Base-by-base conservation (phyloP, 1,284 basidiomycete species). In the Cryptococcus deneoformans region DNA sequence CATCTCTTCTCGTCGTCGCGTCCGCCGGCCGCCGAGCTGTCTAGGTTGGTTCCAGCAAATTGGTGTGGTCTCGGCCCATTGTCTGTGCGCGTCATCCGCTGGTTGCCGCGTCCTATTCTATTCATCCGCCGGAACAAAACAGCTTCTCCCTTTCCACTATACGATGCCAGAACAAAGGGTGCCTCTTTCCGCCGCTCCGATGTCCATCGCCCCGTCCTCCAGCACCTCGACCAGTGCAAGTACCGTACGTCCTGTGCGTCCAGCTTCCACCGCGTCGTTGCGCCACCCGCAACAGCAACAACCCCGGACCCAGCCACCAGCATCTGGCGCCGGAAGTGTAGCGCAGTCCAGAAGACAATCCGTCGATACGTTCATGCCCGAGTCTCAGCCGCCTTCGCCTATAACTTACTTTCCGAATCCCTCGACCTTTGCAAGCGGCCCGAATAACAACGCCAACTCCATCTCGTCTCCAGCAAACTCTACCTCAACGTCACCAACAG, bases 331-430 rank as follows among this genome's bases (percentile, higher is more conserved):
- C 39, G 38, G 42, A 36, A 20, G 47, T 39, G 16, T 40, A 6
- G 24, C 55, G 45, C 50, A 58, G 14, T 59, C 62, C n/a, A 51
- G 62, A 16, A 37, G 62, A 50, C 59, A 59, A 37, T 59, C 57
- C 12, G 38, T 53, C 35, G 62, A 64, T 43, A 56, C 51, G 8
- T 29, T 55, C 44, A 54, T 46, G 24, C 39, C 38, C 12, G 39
- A 46, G 52, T 66, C 67, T 43, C 60, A 60, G 49, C 68, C 68
- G 2, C 60, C 67, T 6, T 71, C 69, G 8, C 73, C 73, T 7
- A 71, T 75, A 50, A 73, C 73, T 11, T 73, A 75, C 57, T 75
- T 75, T 45, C 73, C 73, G 38, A 72, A 71, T 54, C 73, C 70
- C 9, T 71, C 71, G 12, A 64, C 71, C 0, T 73, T 73, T 52